Base-by-base conservation (phyloP, 2,329 filamentous ascomycete genomes). In the Pestalotiopsis sp. region DNA sequence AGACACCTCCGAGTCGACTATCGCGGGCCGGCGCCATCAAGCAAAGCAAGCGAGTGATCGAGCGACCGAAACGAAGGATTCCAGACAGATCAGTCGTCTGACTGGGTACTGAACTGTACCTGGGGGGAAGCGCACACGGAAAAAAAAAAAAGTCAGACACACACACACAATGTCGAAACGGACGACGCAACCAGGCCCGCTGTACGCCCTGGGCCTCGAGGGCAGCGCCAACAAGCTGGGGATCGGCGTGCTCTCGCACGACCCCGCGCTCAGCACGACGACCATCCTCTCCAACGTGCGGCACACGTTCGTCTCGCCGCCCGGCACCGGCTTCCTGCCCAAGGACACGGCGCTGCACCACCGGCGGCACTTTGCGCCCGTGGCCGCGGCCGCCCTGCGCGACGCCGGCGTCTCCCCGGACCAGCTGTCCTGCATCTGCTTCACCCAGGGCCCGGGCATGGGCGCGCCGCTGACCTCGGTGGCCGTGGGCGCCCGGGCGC, bases 181-280 rank as follows among this genome's bases (percentile, higher is more conserved):
- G n/a, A 45, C 38, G 12, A 52, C 23, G 25, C n/a, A 23, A 11
- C 36, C 38, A 68, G 77, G 70, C 74, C 80, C 82, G 68, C 85
- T 85, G 76, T 84, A 89, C 71, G 85, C 87, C 74, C 81, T 90
- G 71, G 88, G 88, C 72, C 88, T 86, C 78, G 96, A 99, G 85
- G 95, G 96, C 80, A 97, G 94, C 68, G 96, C 96, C 81, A 99
- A 99, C 86, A 99, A 99, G 83, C 90, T 99, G 65, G 96, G 95
- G 73, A 92, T 98, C 69, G 96, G 96, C 76, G 86, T 99, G 69
- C 97, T 99, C 79, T 88, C 90, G 27, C 96, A 98, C 84, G 86
- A 90, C 68, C 81, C 75, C 66, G 80, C 83, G 36, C 83, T 85
- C 69, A 81, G 83, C 69, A 82, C 86, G 49, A 87, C 92, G 23